These are phyloP conservation scores for Colletotrichum sansevieriae DNA, from an alignment of 2,329 filamentous ascomycete genomes.

Conservation along the genomic window DNA sequence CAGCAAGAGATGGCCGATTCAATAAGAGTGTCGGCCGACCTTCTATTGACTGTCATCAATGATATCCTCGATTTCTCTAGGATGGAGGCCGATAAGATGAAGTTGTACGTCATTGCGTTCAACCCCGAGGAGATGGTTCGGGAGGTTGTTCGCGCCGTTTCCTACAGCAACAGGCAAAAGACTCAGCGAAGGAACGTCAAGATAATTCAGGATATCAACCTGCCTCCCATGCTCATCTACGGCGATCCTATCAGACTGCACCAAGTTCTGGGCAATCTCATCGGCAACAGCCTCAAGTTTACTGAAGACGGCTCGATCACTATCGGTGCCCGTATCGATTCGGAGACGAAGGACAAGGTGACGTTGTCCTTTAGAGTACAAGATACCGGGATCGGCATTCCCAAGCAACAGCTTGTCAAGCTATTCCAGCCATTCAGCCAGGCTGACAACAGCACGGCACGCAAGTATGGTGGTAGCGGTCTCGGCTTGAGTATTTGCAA, in stretches of 20 bases:
- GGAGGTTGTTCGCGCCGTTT: conserved; percentile 75
- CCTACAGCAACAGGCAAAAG: conserved; percentile 75
- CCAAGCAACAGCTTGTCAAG: conserved; percentile 83
- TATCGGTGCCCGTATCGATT: conserved; percentile 80
- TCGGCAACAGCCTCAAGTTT: conserved; percentile 95
- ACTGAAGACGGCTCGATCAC: conserved; percentile 89
- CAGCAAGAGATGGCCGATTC: conserved; percentile 90
- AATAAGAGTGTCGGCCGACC: conserved; percentile 86
- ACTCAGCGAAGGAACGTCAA: conserved; percentile 72
- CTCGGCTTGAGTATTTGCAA: conserved; percentile 95
- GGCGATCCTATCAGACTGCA: conserved; percentile 76
- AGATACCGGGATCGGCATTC: conserved; percentile 93
- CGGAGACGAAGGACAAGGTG: conserved; percentile 77
- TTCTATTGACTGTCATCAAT: conserved; percentile 92
- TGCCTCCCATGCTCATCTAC: conserved; percentile 79
- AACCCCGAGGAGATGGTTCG: conserved; percentile 76
- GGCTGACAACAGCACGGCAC: conserved; percentile 88
- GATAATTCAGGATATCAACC: conserved; percentile 77
- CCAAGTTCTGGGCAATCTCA: conserved; percentile 82
- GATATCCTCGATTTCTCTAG: conserved; percentile 97
- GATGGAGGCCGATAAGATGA: conserved; percentile 89
- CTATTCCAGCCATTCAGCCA: conserved; percentile 94
- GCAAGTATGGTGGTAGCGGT: conserved; percentile 92
- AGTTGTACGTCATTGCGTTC: conserved; percentile 79
- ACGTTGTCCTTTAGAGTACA: conserved; percentile 87